A percentile compares a stretch with the other conserved stretches of the same genome.
phyloP scores from a whole-genome alignment of 164 flowering plant genomes.

The Sedum album region DNA sequence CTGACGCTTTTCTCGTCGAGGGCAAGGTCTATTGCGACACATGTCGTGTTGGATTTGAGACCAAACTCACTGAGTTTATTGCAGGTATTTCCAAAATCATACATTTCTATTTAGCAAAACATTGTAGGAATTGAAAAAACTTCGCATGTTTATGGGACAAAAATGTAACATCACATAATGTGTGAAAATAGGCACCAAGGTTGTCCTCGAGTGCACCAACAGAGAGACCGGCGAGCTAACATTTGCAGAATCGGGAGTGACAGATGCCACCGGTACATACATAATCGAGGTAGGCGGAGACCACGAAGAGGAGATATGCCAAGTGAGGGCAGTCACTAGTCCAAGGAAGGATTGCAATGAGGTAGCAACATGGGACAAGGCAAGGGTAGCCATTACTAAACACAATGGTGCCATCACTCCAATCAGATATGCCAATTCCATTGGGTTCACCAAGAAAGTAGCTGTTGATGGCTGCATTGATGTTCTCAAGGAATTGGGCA shows the following conservation, averaged over 20 bases:
- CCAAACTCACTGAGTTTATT: conserved; percentile 10
- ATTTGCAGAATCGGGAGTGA: conserved; percentile 7
- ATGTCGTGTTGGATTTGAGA: conserved; percentile 11
- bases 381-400: conserved; percentile 15
- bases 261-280: conserved; percentile 20
- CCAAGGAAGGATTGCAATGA: conserved; percentile 17
- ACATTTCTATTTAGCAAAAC: background rate
- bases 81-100: conserved; percentile 2
- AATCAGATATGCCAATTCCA: conserved; percentile 19
- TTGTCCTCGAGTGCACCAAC: conserved; percentile 21
- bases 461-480: conserved; percentile 12
- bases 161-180: background rate
- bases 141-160: no score
- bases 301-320: conserved; percentile 43
- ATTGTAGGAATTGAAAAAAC: background rate
- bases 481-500: conserved; percentile 19
- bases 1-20: background rate
- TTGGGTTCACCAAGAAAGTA: conserved; percentile 20
- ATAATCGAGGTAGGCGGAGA: conserved; percentile 23
- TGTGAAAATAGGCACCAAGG: conserved; percentile 15
- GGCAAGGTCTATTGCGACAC: conserved; percentile 15
- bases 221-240: conserved; percentile 7
- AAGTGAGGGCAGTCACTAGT: conserved; percentile 16
- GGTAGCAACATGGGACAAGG: background rate
- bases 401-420: conserved; percentile 14